These are phyloP conservation scores for Pleurotus eryngii DNA, from an alignment of 768 basidiomycete species.

Conservation along the genomic window DNA sequence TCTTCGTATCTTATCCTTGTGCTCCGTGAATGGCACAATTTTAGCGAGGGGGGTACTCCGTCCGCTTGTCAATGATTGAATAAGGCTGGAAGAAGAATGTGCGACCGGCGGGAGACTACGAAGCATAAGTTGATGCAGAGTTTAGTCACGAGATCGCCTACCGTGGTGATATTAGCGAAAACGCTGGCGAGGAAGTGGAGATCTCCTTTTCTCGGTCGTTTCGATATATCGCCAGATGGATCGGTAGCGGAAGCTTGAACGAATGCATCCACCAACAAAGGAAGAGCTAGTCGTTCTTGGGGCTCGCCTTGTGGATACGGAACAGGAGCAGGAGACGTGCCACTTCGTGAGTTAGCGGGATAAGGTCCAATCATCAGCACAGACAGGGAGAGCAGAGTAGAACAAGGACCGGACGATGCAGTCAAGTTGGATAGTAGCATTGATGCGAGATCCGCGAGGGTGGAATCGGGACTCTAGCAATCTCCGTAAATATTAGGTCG, in stretches of 20 bases:
- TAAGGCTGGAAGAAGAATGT: slow-evolving; percentile 74
- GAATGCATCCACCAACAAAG: slow-evolving; percentile 89
- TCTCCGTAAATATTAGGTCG: not conserved
- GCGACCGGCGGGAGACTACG: slow-evolving; percentile 73
- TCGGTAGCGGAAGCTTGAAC: slow-evolving; percentile 63
- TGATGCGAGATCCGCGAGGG: slow-evolving; percentile 91
- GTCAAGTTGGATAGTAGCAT: slow-evolving; percentile 97
- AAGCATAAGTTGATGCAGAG: not conserved
- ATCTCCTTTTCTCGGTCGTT: slow-evolving; percentile 64
- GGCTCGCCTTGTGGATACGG: slow-evolving; percentile 61
- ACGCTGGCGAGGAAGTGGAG: slow-evolving; percentile 92
- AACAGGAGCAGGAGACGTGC: slow-evolving; percentile 72
- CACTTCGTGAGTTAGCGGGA: slow-evolving; percentile 74
- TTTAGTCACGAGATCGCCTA: slow-evolving; percentile 31
- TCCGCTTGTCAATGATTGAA: slow-evolving; percentile 35
- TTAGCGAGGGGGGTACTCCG: slow-evolving; percentile 82
- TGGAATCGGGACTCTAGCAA: slow-evolving; percentile 79
- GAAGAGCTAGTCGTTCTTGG: slow-evolving; percentile 59
- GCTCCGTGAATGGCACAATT: slow-evolving; percentile 85
- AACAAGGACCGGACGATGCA: slow-evolving; percentile 65
- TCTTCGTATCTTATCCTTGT: slow-evolving; percentile 79
- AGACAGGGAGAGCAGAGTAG: slow-evolving; percentile 58
- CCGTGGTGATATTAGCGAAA: slow-evolving; percentile 86
- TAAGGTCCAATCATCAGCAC: slow-evolving; percentile 65
- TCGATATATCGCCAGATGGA: slow-evolving; percentile 43